phyloP scores from a whole-genome alignment of 2,329 filamentous ascomycete species.

The Beauveria varroae region DNA sequence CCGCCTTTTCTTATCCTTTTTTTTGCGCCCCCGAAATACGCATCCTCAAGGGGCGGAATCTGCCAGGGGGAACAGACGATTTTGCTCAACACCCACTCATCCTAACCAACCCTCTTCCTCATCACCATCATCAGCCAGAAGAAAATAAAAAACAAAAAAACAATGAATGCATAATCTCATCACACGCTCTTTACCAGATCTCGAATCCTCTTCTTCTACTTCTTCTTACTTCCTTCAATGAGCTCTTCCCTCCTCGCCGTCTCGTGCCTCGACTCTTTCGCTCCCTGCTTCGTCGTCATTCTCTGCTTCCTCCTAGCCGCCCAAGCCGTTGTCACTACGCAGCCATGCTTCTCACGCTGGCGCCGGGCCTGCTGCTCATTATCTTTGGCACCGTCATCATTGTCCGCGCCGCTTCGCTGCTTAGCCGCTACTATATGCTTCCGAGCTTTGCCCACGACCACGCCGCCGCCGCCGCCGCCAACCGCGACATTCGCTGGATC shows the following conservation, averaged over 20 bases:
- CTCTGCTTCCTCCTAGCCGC: neutral
- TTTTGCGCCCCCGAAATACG: neutral
- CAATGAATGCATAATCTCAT: neutral
- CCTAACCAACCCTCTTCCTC: neutral
- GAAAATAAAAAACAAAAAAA: neutral
- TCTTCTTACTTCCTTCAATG: neutral
- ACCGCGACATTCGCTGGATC: constrained; percentile 7
- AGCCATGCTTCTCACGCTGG: constrained; percentile 12
- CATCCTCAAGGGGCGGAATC: neutral
- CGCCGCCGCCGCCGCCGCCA: neutral
- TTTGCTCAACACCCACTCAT: neutral
- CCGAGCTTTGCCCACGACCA: constrained; percentile 8
- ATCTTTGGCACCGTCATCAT: constrained; percentile 8
- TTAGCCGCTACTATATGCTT: constrained; percentile 7
- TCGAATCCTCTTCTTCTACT: neutral
- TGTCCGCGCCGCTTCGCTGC: constrained; percentile 9
- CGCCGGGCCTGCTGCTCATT: constrained; percentile 8
- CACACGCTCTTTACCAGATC: neutral
- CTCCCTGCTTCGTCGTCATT: neutral
- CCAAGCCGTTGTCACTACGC: neutral
- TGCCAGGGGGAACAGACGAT: neutral
- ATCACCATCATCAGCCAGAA: neutral
- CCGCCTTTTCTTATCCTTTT: neutral
- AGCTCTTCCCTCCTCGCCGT: neutral
- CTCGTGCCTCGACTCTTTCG: neutral